These are phyloP conservation scores for Phoma herbarum DNA, from an alignment of 2,329 filamentous ascomycete genomes.

Conservation along the genomic window DNA sequence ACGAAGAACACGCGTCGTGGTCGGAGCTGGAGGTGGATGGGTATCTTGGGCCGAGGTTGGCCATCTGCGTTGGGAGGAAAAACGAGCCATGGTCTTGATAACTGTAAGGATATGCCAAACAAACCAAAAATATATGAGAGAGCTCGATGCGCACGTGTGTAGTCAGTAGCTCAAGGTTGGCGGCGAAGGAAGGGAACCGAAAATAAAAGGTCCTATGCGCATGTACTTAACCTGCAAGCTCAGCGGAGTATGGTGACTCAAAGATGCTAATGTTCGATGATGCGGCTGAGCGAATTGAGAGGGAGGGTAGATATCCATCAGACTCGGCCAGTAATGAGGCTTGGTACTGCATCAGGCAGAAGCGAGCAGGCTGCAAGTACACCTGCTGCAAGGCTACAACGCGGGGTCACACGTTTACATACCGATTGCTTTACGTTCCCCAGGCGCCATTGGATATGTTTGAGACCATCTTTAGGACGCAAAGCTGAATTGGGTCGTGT, in stretches of 20 bases:
- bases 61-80: neutral
- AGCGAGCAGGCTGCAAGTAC: slow-evolving; percentile 8
- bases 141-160: neutral
- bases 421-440: no score
- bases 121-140: neutral
- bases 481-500: neutral
- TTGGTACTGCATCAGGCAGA: slow-evolving; percentile 14
- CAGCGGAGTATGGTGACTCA: neutral
- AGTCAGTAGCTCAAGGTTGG: neutral
- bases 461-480: neutral
- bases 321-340: neutral
- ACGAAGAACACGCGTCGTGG: slow-evolving; percentile 25
- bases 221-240: neutral
- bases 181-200: neutral
- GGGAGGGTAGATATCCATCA: neutral
- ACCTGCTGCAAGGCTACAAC: slow-evolving; percentile 11
- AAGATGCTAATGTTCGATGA: neutral
- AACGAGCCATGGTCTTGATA: neutral
- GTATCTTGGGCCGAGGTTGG: neutral
- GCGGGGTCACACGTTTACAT: neutral
- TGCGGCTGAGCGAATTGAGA: neutral
- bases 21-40: neutral
- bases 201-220: neutral
- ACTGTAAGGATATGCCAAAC: neutral
- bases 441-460: neutral